Evolutionary conservation across 768 basidiomycete species (phyloP), one percentile per base, ranked within the genome.

Genomic region (Naematelia aurantialba): DNA sequence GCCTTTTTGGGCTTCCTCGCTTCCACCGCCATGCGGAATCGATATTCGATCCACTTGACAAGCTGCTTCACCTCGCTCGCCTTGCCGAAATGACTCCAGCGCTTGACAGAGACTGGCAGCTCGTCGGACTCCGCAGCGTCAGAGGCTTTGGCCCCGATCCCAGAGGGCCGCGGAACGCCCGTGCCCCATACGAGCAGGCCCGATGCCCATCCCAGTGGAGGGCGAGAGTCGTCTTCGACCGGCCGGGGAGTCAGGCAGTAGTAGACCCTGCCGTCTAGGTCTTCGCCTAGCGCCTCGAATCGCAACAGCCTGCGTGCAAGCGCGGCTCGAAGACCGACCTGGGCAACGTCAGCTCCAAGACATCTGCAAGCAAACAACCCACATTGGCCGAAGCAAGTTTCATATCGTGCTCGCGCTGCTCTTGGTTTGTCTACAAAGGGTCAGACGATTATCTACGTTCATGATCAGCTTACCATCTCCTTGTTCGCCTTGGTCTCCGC

Each of bases 11-110:
- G 55, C 39, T 60, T 60, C 19, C 54, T 12, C 4, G 59, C 24
- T 27, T 49, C 57, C 2, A 63, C 30, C 1, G 55, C 47, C 29
- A 56, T 54, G 31, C 58, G 47, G 45, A 22, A 56, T 45, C 49
- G 24, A 45, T 50, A 69, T 46, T 60, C 57, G 2, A 72, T 12
- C 65, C 67, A 68, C 21, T 57, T 46, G 34, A 58, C 34, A 4
- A 72, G 54, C 34, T 58, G 45, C 19, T 59, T 54, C 21, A 67
- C 60, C 17, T 47, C 14, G 0, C 30, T 34, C 5, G 62, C 61
- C 27, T 61, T 58, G 12, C 67, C 67, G 34, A 71, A 71, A 56
- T 71, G 67, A 42, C 52, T 64, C 69, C 69, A 71, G 25, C 65
- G 45, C 45, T 70, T 62, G 1, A 59, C 42, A 14, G 12, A 30